Base-by-base conservation (phyloP, 1,139 yeast species). In the Petasospora rhodanensis region DNA sequence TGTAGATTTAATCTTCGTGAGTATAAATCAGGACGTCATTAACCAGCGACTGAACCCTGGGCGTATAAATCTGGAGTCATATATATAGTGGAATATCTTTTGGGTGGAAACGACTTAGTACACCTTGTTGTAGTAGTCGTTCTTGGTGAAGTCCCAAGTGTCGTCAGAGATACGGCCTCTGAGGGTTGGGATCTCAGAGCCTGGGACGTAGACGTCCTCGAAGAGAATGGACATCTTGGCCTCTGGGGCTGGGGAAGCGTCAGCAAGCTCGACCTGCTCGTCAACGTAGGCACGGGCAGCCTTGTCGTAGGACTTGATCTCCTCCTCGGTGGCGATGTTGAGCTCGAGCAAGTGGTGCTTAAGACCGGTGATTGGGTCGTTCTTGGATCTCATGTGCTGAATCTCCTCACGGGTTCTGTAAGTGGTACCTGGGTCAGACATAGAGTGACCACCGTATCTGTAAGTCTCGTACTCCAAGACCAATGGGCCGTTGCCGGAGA, bases 371-470 rank as follows among this genome's bases (percentile, higher is more conserved):
- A 91, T 87, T 54, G 97, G 96, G 64, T 91, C 98, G 62, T 83
- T 87, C 72, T 89, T 82, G 30, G 96, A 86, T 74, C 98, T 83
- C 96, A 91, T 89, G 73, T 91, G 93, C 70, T 89, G 97, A 52
- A 91, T 94, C 73, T 91, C 98, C 70, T 91, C 98, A 73, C 98
- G 87, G 60, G 98, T 91, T 77, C 97, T 81, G 79, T 91, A 91
- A 49, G 97, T 89, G 63, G 97, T 91, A 75, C 97, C 97, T 56
- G 97, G 97, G 67, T 91, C 97, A 51, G 96, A 89, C 97, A 91
- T 91, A 53, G 98, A 91, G 77, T 91, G 98, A 62, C 98, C 98
- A 72, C 98, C 97, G 64, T 91, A 91, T 75, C 98, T 82, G 71
- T 91, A 91, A 52, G 98, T 91, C 71, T 89, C 96, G 66, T 83